Base-by-base conservation (phyloP, 2,329 filamentous ascomycete species). In the Colletotrichum eleusines region DNA sequence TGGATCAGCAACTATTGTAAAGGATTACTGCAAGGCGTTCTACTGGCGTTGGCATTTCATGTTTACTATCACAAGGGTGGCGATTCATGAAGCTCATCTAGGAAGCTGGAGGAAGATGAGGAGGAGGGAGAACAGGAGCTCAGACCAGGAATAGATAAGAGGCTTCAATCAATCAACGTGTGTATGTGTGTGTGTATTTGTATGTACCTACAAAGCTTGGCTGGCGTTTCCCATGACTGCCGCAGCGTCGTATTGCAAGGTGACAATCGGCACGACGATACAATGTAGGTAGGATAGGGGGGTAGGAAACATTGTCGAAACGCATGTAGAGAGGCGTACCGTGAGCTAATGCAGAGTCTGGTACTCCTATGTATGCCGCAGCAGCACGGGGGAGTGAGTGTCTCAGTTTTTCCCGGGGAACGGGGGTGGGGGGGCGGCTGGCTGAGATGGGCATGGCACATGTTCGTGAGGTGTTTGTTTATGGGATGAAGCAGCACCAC, bases 21-120 rank as follows among this genome's bases (percentile, higher is more conserved):
- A 28, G 46, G 44, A 44, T 44, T n/a, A 42, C 66, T 70, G 44
- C 0, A 40, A 48, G 63, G 68, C 48, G 63, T 70, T 66, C 5
- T 5, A 46, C 40, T n/a, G 57, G 57, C 63, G 51, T 67, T 70
- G 33, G 14, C 23, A 55, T n/a, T 46, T 65, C 18, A 58, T 44
- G 53, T 44, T 62, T 46, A 23, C 46, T 35, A 31, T 33, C n/a
- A 16, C 44, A 31, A 14, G 11, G 58, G 20, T 38, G 33, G 57
- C 48, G 33, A 33, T 9, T 11, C 44, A 8, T n/a, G 44, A 28
- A 51, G 12, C 44, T 51, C 48, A 35, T 51, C 9, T 28, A n/a
- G 54, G n/a, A 40, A 38, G 35, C 31, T 26, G 31, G 28, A 58
- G 60, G 26, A 50, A 9, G 44, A n/a, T 16, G 40, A 42, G 11